Evolutionary conservation across 306 rosid species (phyloP), one percentile per base, ranked within the genome.

Genomic region (Dalbergia cochinchinensis): DNA sequence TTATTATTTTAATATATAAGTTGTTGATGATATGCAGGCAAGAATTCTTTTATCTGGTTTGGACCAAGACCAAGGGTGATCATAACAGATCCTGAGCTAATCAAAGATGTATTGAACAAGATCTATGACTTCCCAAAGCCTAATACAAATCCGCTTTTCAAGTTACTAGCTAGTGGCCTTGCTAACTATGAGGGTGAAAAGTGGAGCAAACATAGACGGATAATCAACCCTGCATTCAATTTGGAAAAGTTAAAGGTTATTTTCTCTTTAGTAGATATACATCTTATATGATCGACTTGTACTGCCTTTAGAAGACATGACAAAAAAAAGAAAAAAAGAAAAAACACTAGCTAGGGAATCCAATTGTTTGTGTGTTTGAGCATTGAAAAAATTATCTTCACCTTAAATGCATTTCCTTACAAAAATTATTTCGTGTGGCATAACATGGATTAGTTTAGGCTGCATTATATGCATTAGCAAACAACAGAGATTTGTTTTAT

Each of bases 131-230:
- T 37, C 41, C 41, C 5, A 37, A 37, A 37, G 41, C 41, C 41
- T 37, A 1, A 4, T 4, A 4, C 41, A 37, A 37, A 37, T 37
- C 41, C 41, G 2, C 41, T 37, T 37, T 5, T 37, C 41, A 4
- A 4, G 41, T 37, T 37, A 37, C 41, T 37, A 37, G 41, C 1
- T 37, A 37, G 41, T 37, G 41, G 41, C 1, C 41, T 37, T 37
- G 41, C 7, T 3, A 37, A 37, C 41, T 37, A 37, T 37, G 41
- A 37, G 41, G 41, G 41, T 37, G 41, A 37, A 7, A 37, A 37
- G 7, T 37, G 41, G 41, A 37, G 41, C 41, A 37, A 37, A 65
- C 89, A 84, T 55, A 76, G 92, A 73, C 90, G 70, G 64, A 84
- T 90, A 55, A 83, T 92, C 74, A 37, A 37, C 41, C 41, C 41